Conservation (phyloP, 441 rosid species). For the Populus hybrid region DNA sequence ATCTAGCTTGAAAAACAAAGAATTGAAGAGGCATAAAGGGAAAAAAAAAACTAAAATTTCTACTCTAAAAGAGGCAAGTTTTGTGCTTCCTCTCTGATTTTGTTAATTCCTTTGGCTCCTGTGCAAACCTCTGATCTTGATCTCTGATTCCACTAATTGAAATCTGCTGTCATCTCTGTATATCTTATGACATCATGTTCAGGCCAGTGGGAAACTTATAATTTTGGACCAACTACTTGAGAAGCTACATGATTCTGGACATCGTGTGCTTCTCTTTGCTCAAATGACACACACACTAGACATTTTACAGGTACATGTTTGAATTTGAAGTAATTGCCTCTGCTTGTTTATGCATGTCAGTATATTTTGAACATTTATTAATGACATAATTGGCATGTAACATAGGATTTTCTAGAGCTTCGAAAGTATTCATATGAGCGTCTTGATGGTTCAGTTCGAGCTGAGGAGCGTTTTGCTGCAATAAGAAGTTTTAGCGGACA, state of each 20-base stretch:
- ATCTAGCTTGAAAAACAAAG: too few species aligned
- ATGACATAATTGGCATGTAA: constrained; percentile 12
- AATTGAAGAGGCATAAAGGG: too few species aligned
- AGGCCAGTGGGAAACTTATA: constrained; percentile 89
- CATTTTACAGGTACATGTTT: constrained; percentile 67
- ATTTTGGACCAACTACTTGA: constrained; percentile 68
- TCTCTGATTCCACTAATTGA: not conserved
- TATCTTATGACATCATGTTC: constrained; percentile 14
- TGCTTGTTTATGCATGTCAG: constrained; percentile 1
- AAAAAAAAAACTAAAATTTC: not conserved
- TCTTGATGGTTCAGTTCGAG: constrained; percentile 95
- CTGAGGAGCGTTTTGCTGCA: constrained; percentile 95
- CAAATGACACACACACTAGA: constrained; percentile 95
- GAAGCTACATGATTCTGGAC: constrained; percentile 63
- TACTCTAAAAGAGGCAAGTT: not conserved
- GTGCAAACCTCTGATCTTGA: not conserved
- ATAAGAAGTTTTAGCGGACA: constrained; percentile 70
- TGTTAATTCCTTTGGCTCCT: not conserved
- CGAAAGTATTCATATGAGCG: constrained; percentile 81
- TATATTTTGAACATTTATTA: not conserved
- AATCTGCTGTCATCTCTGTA: not conserved
- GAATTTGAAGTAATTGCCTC: constrained; percentile 9
- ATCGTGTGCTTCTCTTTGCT: constrained; percentile 87
- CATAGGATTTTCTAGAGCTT: constrained; percentile 82
- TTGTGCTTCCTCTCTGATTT: not conserved